phyloP scores from a whole-genome alignment of 2,329 filamentous ascomycete genomes.

The Exophiala xenobiotica region DNA sequence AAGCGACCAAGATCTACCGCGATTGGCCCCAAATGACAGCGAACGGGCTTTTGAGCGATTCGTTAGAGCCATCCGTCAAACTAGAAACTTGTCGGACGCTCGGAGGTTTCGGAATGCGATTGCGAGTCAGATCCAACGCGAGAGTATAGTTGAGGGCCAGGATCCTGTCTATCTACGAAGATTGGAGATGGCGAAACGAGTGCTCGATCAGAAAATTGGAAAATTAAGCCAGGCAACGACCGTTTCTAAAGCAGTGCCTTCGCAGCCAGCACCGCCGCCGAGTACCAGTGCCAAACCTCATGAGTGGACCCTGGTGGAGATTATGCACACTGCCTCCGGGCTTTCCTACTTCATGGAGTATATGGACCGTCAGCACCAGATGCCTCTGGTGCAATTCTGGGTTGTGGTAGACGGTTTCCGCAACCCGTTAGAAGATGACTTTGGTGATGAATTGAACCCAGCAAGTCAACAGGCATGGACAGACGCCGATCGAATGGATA shows the following conservation, averaged over 20 bases:
- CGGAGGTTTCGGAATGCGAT: constrained; percentile 89
- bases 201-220: constrained; percentile 85
- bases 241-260: constrained; percentile 32
- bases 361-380: constrained; percentile 87
- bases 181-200: constrained; percentile 83
- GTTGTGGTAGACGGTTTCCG: constrained; percentile 95
- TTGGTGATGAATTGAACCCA: constrained; percentile 57
- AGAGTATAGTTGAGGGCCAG: constrained; percentile 72
- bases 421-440: constrained; percentile 85
- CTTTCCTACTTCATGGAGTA: constrained; percentile 99
- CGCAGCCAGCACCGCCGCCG: constrained; percentile 36
- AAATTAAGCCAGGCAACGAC: constrained; percentile 67
- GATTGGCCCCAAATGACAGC: constrained; percentile 76
- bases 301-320: constrained; percentile 73
- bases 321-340: constrained; percentile 86
- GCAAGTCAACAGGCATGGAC: constrained; percentile 61
- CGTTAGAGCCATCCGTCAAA: constrained; percentile 81
- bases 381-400: constrained; percentile 96
- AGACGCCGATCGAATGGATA: constrained; percentile 78
- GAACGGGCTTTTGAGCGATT: constrained; percentile 94
- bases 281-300: constrained; percentile 58
- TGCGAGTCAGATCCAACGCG: constrained; percentile 84
- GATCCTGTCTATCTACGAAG: constrained; percentile 85
- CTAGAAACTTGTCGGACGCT: constrained; percentile 89
- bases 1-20: constrained; percentile 70